Conservation (phyloP, 2,329 filamentous ascomycete genomes). For the Cyphellophora europaea region DNA sequence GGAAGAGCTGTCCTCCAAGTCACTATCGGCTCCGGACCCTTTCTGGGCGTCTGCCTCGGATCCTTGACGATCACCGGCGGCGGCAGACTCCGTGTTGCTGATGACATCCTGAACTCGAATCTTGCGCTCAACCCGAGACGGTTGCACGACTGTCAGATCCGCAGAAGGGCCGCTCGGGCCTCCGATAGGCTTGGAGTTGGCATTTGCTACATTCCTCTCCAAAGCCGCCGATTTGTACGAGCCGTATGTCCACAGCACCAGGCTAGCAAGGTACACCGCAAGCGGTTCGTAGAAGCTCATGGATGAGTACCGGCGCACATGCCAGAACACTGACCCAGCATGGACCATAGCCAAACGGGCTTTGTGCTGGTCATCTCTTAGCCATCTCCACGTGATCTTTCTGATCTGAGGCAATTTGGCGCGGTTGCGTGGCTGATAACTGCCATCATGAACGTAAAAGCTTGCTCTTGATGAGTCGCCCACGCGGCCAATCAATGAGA, state of each 20-base stretch:
- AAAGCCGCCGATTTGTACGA: conserved; percentile 8
- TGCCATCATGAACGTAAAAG: conserved; percentile 16
- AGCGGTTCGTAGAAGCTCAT: conserved; percentile 40
- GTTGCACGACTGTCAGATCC: conserved; percentile 14
- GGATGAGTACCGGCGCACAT: conserved; percentile 40
- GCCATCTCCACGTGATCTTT: conserved; percentile 39
- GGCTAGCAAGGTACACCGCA: conserved; percentile 35
- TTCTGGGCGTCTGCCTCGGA: too few relatives aligned
- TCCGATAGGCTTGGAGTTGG: conserved; percentile 8
- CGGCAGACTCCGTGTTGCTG: not conserved
- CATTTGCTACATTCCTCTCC: conserved; percentile 1
- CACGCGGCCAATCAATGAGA: conserved; percentile 15
- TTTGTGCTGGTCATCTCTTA: conserved; percentile 43
- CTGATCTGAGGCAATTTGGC: conserved; percentile 15
- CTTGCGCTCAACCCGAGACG: conserved; percentile 13
- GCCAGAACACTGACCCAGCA: conserved; percentile 43
- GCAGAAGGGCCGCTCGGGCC: conserved; percentile 13
- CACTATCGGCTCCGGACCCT: conserved; percentile 2
- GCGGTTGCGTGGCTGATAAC: conserved; percentile 14
- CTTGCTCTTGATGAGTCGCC: conserved; percentile 11
- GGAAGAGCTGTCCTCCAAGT: conserved; percentile 1
- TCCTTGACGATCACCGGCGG: too few relatives aligned
- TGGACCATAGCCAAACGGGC: conserved; percentile 48
- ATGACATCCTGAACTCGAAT: not conserved
- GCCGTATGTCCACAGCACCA: conserved; percentile 40